These are phyloP conservation scores for Verticillium longisporum DNA, from an alignment of 2,329 filamentous ascomycete species.

Conservation along the genomic window DNA sequence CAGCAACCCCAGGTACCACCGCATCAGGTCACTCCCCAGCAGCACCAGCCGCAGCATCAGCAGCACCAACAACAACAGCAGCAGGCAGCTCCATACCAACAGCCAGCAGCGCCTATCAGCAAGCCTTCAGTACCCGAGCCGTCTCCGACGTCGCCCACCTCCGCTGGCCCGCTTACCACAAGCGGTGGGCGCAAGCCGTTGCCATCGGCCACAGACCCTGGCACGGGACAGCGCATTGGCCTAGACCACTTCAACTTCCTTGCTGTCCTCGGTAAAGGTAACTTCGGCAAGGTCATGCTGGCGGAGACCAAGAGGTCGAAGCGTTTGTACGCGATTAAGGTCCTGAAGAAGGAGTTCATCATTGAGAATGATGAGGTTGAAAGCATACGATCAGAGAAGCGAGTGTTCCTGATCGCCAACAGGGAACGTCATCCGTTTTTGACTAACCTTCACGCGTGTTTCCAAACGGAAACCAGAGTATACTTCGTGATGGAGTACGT, in stretches of 20 bases:
- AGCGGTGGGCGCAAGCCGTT: conserved; percentile 45
- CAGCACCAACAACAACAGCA: conserved; percentile 27
- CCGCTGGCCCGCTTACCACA: conserved; percentile 1
- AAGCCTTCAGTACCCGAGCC: conserved; percentile 20
- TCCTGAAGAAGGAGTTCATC: conserved; percentile 99
- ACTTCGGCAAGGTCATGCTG: conserved; percentile 99
- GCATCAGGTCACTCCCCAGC: conserved; percentile 25
- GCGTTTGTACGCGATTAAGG: conserved; percentile 95
- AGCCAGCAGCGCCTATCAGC: conserved; percentile 15
- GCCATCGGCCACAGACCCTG: conserved; percentile 63
- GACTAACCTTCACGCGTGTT: conserved; percentile 91
- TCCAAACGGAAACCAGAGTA: conserved; percentile 96
- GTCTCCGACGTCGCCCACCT: conserved; percentile 23
- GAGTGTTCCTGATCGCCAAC: conserved; percentile 94
- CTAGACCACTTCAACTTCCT: conserved; percentile 99
- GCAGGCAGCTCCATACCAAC: conserved; percentile 20
- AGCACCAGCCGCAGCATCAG: conserved; percentile 19
- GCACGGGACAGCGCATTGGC: conserved; percentile 79
- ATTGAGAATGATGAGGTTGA: conserved; percentile 99
- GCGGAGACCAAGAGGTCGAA: conserved; percentile 91
- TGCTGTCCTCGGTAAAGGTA: conserved; percentile 95
- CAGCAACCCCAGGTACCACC: conserved; percentile 17
- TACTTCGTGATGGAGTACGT: conserved; percentile 99
- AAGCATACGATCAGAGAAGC: conserved; percentile 94
- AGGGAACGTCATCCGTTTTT: conserved; percentile 95